Evolutionary conservation across 2,329 filamentous ascomycete genomes (phyloP), one percentile per base, ranked within the genome.

Genomic region (Cladosporium sp.): DNA sequence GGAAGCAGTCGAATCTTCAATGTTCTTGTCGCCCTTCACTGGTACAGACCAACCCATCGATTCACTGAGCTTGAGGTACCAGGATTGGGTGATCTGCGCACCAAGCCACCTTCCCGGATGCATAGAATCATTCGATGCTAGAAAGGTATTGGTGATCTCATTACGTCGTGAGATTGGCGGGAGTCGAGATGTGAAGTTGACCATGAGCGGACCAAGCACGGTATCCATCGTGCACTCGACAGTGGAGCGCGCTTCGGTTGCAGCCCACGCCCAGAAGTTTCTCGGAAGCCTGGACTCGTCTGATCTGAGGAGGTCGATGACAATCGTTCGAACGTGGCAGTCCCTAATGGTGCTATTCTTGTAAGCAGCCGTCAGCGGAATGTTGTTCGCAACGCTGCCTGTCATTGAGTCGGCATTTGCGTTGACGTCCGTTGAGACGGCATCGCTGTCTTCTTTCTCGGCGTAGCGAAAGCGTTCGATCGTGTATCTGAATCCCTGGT

Each of bases 221-320:
- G 41, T 43, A 12, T 43, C 24, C n/a, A 43, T 22, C 2, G 4
- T 32, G 18, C 41, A 43, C 18, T 34, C 27, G 2, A 17, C 34
- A 5, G 41, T 34, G 2, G 41, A 43, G 4, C 17, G 27, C 7
- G 41, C 27, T 7, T n/a, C 8, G 5, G 36, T 20, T 11, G 20
- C 19, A 24, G 15, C 44, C 44, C 44, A 48, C 7, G 44, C 19
- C 44, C 44, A 48, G 15, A 2, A 32, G 4, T 48, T 48, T 8
- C 3, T 32, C 22, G 36, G 20, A 13, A 27, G 20, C n/a, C 22
- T 17, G 3, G 36, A 19, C 17, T 29, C 6, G 36, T 29, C 22
- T 3, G 13, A n/a, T n/a, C 22, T 38, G 11, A 19, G 32, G 2
- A 47, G 17, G 7, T 30, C 18, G 9, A 47, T 32, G 12, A 18